These are phyloP conservation scores for Pilaira anomala DNA, from an alignment of 192 early-diverging fungal genomes.

Conservation along the genomic window DNA sequence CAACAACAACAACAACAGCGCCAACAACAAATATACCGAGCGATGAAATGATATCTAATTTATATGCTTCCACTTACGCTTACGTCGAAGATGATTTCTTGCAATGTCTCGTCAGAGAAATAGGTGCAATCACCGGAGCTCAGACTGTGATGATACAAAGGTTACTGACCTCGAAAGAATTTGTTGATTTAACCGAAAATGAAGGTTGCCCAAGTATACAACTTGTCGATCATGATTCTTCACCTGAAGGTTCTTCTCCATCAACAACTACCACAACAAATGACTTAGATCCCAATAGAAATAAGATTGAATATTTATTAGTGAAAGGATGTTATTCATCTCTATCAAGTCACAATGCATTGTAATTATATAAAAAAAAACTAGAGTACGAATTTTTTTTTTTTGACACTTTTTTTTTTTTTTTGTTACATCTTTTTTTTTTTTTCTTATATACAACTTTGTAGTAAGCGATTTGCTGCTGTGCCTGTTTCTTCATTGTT, in stretches of 20 bases:
- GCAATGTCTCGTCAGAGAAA: slow-evolving; percentile 17
- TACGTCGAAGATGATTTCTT: slow-evolving; percentile 22
- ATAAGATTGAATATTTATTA: slow-evolving; percentile 1
- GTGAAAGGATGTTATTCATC: slow-evolving; percentile 2
- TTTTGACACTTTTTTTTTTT: neutral
- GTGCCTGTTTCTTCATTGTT: slow-evolving; percentile 7
- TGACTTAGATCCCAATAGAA: no score
- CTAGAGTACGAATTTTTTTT: no score
- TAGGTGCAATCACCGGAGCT: slow-evolving; percentile 13
- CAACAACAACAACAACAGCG: no score
- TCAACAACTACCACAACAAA: no score
- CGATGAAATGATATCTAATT: neutral
- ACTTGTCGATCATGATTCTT: neutral
- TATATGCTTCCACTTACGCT: slow-evolving; percentile 22
- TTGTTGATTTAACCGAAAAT: slow-evolving; percentile 8
- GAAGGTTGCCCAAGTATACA: slow-evolving; percentile 11
- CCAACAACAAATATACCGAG: neutral
- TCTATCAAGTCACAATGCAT: neutral
- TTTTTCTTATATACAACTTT: no score
- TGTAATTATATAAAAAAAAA: no score
- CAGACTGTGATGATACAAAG: slow-evolving; percentile 26
- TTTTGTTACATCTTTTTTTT: neutral
- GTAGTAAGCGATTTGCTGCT: slow-evolving; percentile 1
- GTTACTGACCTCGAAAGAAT: slow-evolving; percentile 23
- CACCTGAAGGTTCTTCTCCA: neutral